Evolutionary conservation across 2,329 filamentous ascomycete species (phyloP), one percentile per base, ranked within the genome.

Genomic region (Exophiala xenobiotica): DNA sequence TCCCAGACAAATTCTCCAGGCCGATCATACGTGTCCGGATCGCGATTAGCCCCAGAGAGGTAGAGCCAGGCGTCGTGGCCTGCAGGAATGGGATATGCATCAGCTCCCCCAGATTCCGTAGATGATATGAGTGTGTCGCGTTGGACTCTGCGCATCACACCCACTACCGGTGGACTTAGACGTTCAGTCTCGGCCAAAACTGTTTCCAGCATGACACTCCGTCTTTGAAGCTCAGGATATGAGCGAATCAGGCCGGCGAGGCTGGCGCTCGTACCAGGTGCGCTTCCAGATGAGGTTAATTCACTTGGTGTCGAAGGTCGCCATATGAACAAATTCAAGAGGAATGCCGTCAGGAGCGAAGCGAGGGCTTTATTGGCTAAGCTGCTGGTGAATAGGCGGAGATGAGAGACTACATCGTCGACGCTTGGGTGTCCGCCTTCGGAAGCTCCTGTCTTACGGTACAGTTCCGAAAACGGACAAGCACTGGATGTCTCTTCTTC

Each of bases 61-160:
- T 44, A 44, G 11, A 44, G n/a, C 41, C 41, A 44, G n/a, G 23
- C 27, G n/a, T 44, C 41, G n/a, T 44, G 20, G 27, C 41, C 41
- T 44, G 6, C 31, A 14, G 31, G 31, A 35, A 35, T 27, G 12
- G 22, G 12, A 22, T 20, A 44, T 22, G n/a, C 23, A 6, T 31
- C 23, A 27, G 41, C n/a, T 31, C 9, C n/a, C 14, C 27, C 18
- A 14, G 18, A n/a, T 14, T 29, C 16, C 19, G 22, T n/a, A 44
- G 41, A 44, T 14, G 31, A 35, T 35, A 35, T 35, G 31, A 44
- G 18, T 9, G 27, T 26, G 27, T 44, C 41, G n/a, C 20, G 41
- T 16, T 24, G 20, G 12, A 44, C 41, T 31, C 41, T 8, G 12
- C 41, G 41, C 41, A 44, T 44, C 18, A 44, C 41, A 11, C 41